These are phyloP conservation scores for Zoysia matrella DNA, from an alignment of 202 grass and related monocot genomes.

Conservation along the genomic window DNA sequence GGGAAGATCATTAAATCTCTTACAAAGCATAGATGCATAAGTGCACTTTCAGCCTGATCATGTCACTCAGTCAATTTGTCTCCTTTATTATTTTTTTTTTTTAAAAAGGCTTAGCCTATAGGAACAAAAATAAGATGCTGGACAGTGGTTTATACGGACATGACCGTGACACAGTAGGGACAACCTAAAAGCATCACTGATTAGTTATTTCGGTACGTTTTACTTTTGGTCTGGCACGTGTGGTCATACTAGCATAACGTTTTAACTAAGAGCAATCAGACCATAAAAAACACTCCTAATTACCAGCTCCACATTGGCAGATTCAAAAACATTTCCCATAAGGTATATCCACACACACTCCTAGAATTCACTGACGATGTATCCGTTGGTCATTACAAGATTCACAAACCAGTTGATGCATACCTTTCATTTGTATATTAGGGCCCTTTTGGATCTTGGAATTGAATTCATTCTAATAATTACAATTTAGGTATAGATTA, in stretches of 20 bases:
- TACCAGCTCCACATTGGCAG: neutral
- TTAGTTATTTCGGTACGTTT: neutral
- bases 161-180: neutral
- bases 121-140: neutral
- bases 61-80: neutral
- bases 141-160: neutral
- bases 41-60: neutral
- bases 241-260: neutral
- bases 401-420: too few species aligned
- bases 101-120: neutral
- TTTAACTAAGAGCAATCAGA: neutral
- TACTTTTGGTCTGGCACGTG: neutral
- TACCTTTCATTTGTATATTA: too few species aligned
- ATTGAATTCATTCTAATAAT: too few species aligned
- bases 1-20: too few species aligned
- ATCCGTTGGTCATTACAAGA: too few species aligned
- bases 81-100: neutral
- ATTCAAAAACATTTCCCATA: too few species aligned
- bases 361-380: too few species aligned
- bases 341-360: neutral
- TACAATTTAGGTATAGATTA: too few species aligned
- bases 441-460: too few species aligned
- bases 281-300: neutral
- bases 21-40: neutral
- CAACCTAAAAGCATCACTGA: neutral